Evolutionary conservation across 345 rosid genomes (phyloP), one percentile per base, ranked within the genome.

Genomic region (Syzygium oleosum): DNA sequence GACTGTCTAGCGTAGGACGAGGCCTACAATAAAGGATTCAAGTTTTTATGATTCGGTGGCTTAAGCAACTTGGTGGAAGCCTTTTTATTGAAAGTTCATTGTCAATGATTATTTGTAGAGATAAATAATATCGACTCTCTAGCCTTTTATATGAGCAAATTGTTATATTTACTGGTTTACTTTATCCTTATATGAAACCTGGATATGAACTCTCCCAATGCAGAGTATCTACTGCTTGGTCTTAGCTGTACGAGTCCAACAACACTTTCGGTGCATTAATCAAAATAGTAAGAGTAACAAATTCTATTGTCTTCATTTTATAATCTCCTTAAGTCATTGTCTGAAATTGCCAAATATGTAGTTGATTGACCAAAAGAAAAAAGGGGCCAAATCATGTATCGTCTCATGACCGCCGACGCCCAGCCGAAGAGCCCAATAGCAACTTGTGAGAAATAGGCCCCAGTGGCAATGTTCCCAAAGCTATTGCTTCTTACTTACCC

Each of bases 161-260:
- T 0, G 34, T 61, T 61, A n/a, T 25, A 58, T 14, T 61, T n/a
- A 61, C 31, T 59, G 31, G 34, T 61, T 61, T 8, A n/a, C 34
- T 61, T n/a, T n/a, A 61, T 61, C 34, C 5, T n/a, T 61, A 12
- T 61, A 61, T 8, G 38, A 61, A 27, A 6, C 73, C n/a, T 61
- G 0, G 73, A n/a, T 0, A n/a, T 27, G 31, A n/a, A n/a, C 38
- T n/a, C 73, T 61, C 17, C 73, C 9, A n/a, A 7, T n/a, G 73
- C 38, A 12, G 9, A n/a, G 34, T 13, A 61, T 13, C 5, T n/a
- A 1, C n/a, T 61, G 0, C n/a, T 61, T 13, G 17, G 73, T 61
- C 73, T 31, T n/a, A n/a, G n/a, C 1, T n/a, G 73, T 5, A 61
- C 13, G 38, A 61, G 73, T n/a, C 73, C 38, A 61, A 61, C 73